Base-by-base conservation (phyloP, 2,329 filamentous ascomycete genomes). In the Diplodia intermedia region DNA sequence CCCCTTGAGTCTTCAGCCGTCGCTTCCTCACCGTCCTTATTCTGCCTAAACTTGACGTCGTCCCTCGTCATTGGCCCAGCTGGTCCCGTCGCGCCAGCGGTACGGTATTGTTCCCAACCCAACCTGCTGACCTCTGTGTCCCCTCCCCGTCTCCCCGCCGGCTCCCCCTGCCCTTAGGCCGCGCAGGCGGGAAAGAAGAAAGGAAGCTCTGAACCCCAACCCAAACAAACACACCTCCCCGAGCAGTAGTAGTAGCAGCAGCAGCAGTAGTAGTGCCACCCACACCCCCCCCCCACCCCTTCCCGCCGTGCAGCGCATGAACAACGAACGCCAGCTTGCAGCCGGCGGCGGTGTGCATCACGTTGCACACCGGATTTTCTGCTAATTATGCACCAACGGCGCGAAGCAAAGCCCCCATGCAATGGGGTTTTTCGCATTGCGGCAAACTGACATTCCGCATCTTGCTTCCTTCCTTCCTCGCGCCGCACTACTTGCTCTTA, bases 41-140 rank as follows among this genome's bases (percentile, higher is more conserved):
- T 63, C 23, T 63, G 60, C 43, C 60, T 63, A 52, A 63, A 52
- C 26, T n/a, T 52, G 47, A 38, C 55, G 18, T 7, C 36, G 20
- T 47, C 3, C 43, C 43, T 20, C 55, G 56, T 47, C 36, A 40
- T 38, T 60, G 56, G 43, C 43, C 15, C 36, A 7, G 18, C 43
- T 4, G 43, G 7, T 8, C n/a, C 36, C 36, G 36, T 33, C 26
- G 26, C 26, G 33, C 33, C 33, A 36, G 40, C 40, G 6, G 18
- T 47, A 47, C 40, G 40, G 40, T 47, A n/a, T n/a, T 47, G 26
- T 26, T 26, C 15, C 15, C 43, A 47, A 38, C 36, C 11, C 36
- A 20, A 47, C 43, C 43, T 47, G 43, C 43, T 47, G 43, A 47
- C 43, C 43, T 20, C n/a, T 43, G 18, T 7, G 18, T 20, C 40